These are phyloP conservation scores for Scytalidium lignicola DNA, from an alignment of 2,329 filamentous ascomycete species.

Conservation along the genomic window DNA sequence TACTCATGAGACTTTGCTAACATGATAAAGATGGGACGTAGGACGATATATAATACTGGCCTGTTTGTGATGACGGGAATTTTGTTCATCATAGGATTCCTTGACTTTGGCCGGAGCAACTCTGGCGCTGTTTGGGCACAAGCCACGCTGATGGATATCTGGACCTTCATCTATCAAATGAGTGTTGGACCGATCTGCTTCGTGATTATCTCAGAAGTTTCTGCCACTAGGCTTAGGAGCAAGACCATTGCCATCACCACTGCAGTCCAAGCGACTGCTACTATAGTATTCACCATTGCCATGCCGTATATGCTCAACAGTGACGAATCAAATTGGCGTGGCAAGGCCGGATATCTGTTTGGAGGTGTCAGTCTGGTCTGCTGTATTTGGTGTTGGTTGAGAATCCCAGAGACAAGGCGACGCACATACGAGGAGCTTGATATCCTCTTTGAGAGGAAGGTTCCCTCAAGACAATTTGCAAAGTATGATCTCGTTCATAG, in stretches of 20 bases:
- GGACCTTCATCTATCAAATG: conserved; percentile 28
- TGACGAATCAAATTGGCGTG: conserved; percentile 41
- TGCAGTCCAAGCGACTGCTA: conserved; percentile 28
- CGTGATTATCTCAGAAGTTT: conserved; percentile 28
- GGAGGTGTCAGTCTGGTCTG: conserved; percentile 33
- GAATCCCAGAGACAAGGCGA: conserved; percentile 35
- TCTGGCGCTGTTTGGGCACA: conserved; percentile 29
- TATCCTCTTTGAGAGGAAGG: conserved; percentile 33
- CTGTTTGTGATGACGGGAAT: conserved; percentile 35
- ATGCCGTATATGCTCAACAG: conserved; percentile 39
- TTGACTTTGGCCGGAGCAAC: conserved; percentile 16
- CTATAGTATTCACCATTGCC: conserved; percentile 26
- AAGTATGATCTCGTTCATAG: conserved; percentile 6
- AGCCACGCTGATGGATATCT: conserved; percentile 24
- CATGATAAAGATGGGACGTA: conserved; percentile 39
- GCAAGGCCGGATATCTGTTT: conserved; percentile 40
- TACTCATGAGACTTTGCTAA: conserved; percentile 12
- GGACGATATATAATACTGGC: conserved; percentile 44
- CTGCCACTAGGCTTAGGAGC: conserved; percentile 29
- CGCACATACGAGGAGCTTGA: conserved; percentile 40
- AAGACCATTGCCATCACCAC: conserved; percentile 24
- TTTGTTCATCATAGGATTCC: conserved; percentile 41
- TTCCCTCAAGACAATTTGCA: conserved; percentile 24
- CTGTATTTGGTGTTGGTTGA: conserved; percentile 32
- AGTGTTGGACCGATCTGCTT: conserved; percentile 33